Conservation (phyloP, 2,329 filamentous ascomycete species). For the Cadophora sp. region DNA sequence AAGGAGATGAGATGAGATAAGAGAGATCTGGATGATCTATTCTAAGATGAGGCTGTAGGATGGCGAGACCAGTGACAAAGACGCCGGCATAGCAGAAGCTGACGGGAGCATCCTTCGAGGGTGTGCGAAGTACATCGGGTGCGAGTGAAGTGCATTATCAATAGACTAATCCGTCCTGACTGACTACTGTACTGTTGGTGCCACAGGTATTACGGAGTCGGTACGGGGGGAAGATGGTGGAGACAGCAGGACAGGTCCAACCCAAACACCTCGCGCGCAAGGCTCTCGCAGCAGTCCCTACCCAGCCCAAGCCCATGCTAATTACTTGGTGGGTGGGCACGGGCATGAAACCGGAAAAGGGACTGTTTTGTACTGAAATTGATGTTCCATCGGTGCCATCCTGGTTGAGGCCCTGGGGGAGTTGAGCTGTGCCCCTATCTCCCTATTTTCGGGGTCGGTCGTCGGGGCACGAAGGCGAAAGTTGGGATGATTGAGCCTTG, state of each 20-base stretch:
- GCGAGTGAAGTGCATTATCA: background rate
- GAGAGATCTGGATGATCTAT: background rate
- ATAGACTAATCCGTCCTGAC: background rate
- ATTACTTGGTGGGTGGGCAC: background rate
- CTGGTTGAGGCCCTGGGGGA: background rate
- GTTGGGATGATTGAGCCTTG: background rate
- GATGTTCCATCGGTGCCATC: background rate
- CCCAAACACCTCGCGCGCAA: conserved; percentile 9
- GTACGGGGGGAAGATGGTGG: conserved; percentile 1
- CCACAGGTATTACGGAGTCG: background rate
- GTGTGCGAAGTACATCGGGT: no score
- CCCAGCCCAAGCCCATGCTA: no score
- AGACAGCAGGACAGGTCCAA: background rate
- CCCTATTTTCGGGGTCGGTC: conserved; percentile 2
- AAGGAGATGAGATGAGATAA: conserved; percentile 7
- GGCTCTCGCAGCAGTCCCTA: background rate
- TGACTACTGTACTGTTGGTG: conserved; percentile 3
- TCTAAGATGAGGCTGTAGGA: conserved; percentile 6
- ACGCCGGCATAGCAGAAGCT: background rate
- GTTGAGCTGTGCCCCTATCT: no score
- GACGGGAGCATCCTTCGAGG: background rate
- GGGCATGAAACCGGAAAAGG: conserved; percentile 11
- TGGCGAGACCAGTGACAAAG: background rate
- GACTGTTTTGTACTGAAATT: background rate
- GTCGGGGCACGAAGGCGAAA: background rate